phyloP scores from a whole-genome alignment of 78 protist genomes.

The Dictyostelium intermedium region DNA sequence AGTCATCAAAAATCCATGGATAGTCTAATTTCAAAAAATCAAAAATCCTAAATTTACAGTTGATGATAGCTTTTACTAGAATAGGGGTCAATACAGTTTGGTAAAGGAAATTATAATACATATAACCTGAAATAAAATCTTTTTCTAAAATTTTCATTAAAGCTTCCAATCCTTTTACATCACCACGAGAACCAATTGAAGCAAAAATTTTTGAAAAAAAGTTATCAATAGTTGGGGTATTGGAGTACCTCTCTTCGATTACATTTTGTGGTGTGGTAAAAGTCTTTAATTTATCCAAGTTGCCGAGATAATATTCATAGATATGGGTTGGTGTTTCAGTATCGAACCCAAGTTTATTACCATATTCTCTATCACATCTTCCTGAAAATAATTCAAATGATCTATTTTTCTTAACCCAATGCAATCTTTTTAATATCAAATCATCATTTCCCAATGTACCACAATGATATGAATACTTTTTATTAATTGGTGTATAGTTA shows the following conservation, averaged over 20 bases:
- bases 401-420: background rate
- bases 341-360: background rate
- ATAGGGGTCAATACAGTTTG: background rate
- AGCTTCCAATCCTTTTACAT: background rate
- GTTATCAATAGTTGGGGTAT: too few species aligned
- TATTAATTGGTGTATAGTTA: background rate
- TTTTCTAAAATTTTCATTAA: background rate
- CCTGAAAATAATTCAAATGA: background rate
- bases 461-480: conserved; percentile 3
- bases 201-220: background rate
- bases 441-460: background rate
- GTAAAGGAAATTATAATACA: background rate
- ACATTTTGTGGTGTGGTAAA: background rate
- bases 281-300: background rate
- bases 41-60: background rate
- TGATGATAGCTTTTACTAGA: background rate
- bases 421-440: background rate
- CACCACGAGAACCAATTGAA: background rate
- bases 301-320: background rate
- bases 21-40: background rate
- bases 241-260: too few species aligned
- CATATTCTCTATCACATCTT: background rate
- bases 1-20: background rate
- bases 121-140: too few species aligned
- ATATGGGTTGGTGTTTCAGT: background rate